Evolutionary conservation across 371 early-diverging fungal species (phyloP).

Genomic region (Mucor velutinosus): DNA sequence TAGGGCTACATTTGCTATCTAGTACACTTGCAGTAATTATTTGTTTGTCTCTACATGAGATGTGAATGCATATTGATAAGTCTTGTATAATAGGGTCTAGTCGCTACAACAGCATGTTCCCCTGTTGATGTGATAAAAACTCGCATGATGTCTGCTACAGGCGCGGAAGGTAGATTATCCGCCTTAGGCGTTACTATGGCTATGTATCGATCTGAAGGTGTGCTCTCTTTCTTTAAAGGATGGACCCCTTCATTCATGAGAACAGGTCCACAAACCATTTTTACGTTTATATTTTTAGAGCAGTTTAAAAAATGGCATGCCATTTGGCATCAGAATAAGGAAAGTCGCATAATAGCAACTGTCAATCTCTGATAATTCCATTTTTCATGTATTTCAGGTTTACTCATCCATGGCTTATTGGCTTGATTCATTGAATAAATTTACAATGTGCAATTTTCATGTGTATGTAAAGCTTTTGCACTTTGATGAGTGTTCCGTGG

Average conservation of each 20-base stretch:
- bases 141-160: conserved; percentile 65
- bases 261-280: conserved; percentile 70
- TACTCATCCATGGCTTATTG: background rate
- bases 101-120: conserved; percentile 72
- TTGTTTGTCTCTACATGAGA: background rate
- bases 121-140: conserved; percentile 80
- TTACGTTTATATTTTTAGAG: conserved; percentile 70
- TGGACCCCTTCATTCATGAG: conserved; percentile 69
- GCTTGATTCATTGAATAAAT: no score
- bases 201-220: conserved; percentile 64
- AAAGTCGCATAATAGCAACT: background rate
- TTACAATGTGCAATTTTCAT: background rate
- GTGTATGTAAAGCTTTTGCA: no score
- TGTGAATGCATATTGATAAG: background rate
- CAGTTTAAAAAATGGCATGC: conserved; percentile 55
- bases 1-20: conserved; percentile 61
- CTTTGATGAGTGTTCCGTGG: no score
- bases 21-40: conserved; percentile 56
- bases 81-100: conserved; percentile 51
- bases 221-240: conserved; percentile 70
- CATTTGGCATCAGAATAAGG: conserved; percentile 10
- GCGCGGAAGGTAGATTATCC: conserved; percentile 38
- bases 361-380: background rate
- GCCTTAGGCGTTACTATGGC: conserved; percentile 34
- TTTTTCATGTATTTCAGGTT: background rate